phyloP scores from a whole-genome alignment of 2,329 filamentous ascomycete species.

The Cryphonectria parasitica region DNA sequence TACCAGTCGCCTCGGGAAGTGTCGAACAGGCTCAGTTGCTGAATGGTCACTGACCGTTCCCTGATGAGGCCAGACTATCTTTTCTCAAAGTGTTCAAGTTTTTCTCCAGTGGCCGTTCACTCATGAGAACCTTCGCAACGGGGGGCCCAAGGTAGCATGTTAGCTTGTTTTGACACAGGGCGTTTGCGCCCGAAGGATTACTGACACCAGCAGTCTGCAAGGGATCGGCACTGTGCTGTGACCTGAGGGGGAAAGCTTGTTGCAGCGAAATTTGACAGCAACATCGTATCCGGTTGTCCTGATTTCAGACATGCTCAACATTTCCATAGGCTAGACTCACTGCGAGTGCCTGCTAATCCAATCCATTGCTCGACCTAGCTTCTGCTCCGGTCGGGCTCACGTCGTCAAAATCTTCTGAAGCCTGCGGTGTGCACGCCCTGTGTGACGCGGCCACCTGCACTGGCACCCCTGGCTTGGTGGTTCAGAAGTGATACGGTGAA shows the following conservation, averaged over 20 bases:
- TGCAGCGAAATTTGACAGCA: not conserved
- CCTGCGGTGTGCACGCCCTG: not conserved
- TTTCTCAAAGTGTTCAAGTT: not conserved
- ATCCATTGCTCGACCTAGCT: not conserved
- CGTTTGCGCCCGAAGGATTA: not conserved
- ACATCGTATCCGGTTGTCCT: not conserved
- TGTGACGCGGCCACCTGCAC: not conserved
- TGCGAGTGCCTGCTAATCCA: not conserved
- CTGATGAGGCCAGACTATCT: not conserved
- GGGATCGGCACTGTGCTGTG: not conserved
- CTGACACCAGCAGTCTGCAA: not conserved
- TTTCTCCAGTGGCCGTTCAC: not conserved
- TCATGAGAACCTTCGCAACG: not conserved
- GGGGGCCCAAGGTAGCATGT: not conserved
- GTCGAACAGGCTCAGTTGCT: not conserved
- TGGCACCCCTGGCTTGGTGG: constrained; percentile 8
- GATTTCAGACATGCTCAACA: not conserved
- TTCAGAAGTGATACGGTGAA: not conserved
- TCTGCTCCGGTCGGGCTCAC: not conserved
- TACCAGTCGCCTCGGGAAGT: not conserved
- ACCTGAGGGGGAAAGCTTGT: not conserved
- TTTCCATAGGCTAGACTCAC: not conserved
- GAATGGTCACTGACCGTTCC: not conserved
- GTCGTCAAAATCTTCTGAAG: not conserved
- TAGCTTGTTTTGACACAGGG: constrained; percentile 1